Evolutionary conservation across 139 green algal species (phyloP), one percentile per base, ranked within the genome.

Genomic region (Pedinophyceae sp.): DNA sequence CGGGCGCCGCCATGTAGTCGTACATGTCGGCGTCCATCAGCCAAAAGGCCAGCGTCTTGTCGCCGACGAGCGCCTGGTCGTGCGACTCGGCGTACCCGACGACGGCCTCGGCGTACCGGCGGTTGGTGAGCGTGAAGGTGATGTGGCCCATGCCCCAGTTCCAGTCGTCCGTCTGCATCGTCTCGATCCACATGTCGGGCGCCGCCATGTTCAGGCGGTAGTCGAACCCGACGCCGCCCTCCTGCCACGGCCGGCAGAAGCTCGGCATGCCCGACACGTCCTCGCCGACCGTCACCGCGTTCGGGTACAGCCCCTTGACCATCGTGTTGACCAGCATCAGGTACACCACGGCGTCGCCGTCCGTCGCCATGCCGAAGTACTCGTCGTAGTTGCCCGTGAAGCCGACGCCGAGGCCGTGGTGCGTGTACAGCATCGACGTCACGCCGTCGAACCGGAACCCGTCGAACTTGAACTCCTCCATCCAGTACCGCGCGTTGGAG

Each of bases 21-120:
- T 98, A 97, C 90, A 98, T 98, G 51, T 89, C 84, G 63, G 85
- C 86, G 71, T 96, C 89, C 89, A 97, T 97, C 17, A 97, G 78
- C 88, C 90, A 96, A 72, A 98, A 97, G 27, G 90, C 90, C 25
- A 97, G 93, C 39, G 89, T 96, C 77, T 97, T 95, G 72, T 95
- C 86, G 25, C 88, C 88, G 49, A 96, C 88, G 30, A 97, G 71
- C 22, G 87, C 88, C 74, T 87, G 79, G 74, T 96, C 88, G 70
- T 96, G 88, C 3, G 59, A 82, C 78, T 97, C 89, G 4, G 88
- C 86, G 63, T 97, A 97, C 29, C 73, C 83, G 19, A 99, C 77
- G 57, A 83, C 94, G 28, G 78, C 66, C 71, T 98, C 91, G 7
- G 75, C 69, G 58, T 92, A 93, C 20, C 85, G 72, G 30, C 83